These are phyloP conservation scores for Taxillus chinensis DNA, from an alignment of 164 flowering plant genomes.

Conservation along the genomic window DNA sequence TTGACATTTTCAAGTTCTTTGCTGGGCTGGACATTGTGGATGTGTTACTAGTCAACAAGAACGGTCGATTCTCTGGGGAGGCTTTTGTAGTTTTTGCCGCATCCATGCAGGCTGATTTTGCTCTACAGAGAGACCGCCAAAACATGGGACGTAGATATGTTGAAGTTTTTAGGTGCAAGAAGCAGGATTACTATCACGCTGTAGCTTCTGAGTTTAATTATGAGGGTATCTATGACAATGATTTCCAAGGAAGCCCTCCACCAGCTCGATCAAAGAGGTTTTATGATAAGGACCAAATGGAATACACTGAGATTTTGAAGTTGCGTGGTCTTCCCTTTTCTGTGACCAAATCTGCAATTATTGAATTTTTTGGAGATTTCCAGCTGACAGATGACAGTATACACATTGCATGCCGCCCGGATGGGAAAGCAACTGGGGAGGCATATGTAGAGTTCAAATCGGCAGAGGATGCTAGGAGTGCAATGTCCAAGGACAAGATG, in stretches of 20 bases:
- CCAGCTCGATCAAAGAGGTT: conserved; percentile 50
- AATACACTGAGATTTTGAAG: conserved; percentile 66
- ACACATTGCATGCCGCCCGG: conserved; percentile 65
- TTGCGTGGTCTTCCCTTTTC: conserved; percentile 83
- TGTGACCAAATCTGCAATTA: conserved; percentile 48
- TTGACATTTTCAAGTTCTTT: conserved; percentile 85
- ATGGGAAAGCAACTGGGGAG: conserved; percentile 91
- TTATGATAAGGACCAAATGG: conserved; percentile 62
- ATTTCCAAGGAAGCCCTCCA: conserved; percentile 48
- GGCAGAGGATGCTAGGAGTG: conserved; percentile 69
- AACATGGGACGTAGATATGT: conserved; percentile 83
- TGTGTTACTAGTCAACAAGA: conserved; percentile 65
- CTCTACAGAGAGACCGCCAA: conserved; percentile 68
- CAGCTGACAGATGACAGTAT: conserved; percentile 43
- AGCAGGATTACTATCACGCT: conserved; percentile 83
- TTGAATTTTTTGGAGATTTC: conserved; percentile 67
- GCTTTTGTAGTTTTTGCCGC: conserved; percentile 79
- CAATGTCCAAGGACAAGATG: conserved; percentile 87
- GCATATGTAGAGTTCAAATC: conserved; percentile 83
- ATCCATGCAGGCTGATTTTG: conserved; percentile 66
- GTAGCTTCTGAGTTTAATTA: conserved; percentile 73
- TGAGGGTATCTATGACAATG: conserved; percentile 57
- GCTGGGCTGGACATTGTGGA: conserved; percentile 84
- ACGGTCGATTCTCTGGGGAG: conserved; percentile 62
- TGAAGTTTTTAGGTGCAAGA: conserved; percentile 79